These are phyloP conservation scores for Sanguinoderma infundibulare DNA, from an alignment of 1,284 basidiomycete genomes.

Conservation along the genomic window DNA sequence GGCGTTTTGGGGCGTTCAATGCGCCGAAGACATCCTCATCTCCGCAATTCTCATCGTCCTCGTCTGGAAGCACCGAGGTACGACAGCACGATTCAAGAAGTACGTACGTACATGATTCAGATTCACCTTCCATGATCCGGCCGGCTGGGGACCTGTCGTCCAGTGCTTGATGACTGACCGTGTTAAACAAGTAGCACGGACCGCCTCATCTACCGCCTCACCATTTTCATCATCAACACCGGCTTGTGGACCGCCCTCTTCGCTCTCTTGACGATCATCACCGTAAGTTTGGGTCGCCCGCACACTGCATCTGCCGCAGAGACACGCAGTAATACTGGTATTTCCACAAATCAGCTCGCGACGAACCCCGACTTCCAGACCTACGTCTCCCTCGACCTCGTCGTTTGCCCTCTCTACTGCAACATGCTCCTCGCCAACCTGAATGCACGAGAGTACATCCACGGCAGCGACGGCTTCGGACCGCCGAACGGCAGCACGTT, in stretches of 20 bases:
- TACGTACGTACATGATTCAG: no score
- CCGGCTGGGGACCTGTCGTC: no score
- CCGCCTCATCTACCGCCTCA: background rate
- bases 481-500: constrained; percentile 17
- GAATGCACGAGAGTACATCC: background rate
- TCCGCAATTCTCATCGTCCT: background rate
- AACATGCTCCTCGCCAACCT: constrained; percentile 1
- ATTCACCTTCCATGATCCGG: no score
- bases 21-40: background rate
- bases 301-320: no score
- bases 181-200: background rate
- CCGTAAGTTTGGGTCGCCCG: background rate
- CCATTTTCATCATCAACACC: background rate
- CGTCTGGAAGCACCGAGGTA: background rate
- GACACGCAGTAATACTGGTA: no score
- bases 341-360: no score
- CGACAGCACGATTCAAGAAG: background rate
- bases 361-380: background rate
- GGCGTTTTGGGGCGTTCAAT: background rate
- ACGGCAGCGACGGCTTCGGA: background rate
- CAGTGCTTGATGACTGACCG: background rate
- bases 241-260: background rate
- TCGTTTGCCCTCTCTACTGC: constrained; percentile 4
- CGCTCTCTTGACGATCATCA: constrained; percentile 1
- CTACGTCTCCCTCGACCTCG: constrained; percentile 1